phyloP scores from a whole-genome alignment of 208 protist genomes.

The Trypanosoma lewisi region DNA sequence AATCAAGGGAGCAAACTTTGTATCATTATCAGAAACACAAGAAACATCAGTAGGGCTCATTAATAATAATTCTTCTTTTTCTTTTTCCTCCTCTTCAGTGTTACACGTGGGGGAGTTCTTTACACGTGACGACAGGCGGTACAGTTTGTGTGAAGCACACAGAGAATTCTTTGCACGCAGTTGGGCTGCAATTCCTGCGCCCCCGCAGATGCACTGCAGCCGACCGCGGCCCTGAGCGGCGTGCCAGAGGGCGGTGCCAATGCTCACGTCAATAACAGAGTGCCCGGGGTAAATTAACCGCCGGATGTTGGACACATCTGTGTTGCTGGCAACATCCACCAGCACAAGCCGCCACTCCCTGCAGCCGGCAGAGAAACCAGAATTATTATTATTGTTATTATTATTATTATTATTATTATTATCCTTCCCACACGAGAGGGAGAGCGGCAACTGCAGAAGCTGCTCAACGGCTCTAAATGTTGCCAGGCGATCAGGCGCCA shows the following conservation, averaged over 20 bases:
- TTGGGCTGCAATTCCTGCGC: constrained; percentile 15
- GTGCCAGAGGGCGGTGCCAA: constrained; percentile 94
- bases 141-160: constrained; percentile 13
- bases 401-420: background rate
- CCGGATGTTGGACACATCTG: constrained; percentile 44
- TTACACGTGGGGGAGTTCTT: no score
- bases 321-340: constrained; percentile 73
- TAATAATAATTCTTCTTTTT: constrained; percentile 18
- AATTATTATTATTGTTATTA: background rate
- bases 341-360: constrained; percentile 88
- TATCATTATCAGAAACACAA: constrained; percentile 2
- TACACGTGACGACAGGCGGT: constrained; percentile 16
- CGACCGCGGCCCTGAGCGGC: constrained; percentile 79
- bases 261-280: constrained; percentile 96
- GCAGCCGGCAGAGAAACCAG: constrained; percentile 14
- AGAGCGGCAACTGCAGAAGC: constrained; percentile 67
- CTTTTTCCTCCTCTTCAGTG: constrained; percentile 5
- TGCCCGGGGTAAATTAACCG: constrained; percentile 71
- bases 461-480: constrained; percentile 75
- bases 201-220: constrained; percentile 59
- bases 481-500: constrained; percentile 83
- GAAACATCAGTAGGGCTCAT: background rate
- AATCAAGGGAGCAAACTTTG: constrained; percentile 50
- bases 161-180: constrained; percentile 17
- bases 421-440: constrained; percentile 8